Evolutionary conservation across 1,284 basidiomycete species (phyloP).

Genomic region (Neotropicomus parvogracilis): DNA sequence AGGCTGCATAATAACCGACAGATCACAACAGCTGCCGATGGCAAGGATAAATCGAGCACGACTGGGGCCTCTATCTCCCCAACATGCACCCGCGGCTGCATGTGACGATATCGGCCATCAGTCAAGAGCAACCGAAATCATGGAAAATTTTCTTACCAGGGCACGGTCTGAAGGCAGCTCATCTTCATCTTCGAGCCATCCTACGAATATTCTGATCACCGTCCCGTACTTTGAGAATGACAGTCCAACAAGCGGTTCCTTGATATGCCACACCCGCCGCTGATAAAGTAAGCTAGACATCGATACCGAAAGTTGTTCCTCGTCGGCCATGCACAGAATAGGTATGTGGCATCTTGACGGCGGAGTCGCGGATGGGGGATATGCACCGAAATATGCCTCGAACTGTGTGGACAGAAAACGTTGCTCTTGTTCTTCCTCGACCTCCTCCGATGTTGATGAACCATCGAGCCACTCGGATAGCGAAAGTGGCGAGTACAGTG

Average conservation of each 20-base stretch:
- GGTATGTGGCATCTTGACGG: constrained; percentile 3
- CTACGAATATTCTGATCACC: constrained; percentile 1
- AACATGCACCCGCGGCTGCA: constrained; percentile 8
- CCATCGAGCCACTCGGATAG: constrained; percentile 7
- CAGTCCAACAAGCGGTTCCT: constrained; percentile 4
- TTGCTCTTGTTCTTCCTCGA: neutral
- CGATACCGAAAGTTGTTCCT: constrained; percentile 1
- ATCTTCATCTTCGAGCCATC: constrained; percentile 3
- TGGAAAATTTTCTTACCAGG: neutral
- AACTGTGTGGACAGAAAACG: neutral
- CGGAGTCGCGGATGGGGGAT: neutral
- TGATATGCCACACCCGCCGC: constrained; percentile 8
- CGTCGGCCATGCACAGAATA: constrained; percentile 5
- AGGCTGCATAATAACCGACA: constrained; percentile 2
- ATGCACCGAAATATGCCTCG: constrained; percentile 4
- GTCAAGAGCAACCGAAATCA: neutral
- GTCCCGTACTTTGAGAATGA: constrained; percentile 12
- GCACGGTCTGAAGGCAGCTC: neutral
- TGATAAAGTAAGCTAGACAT: constrained; percentile 14
- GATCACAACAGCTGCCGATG: constrained; percentile 1
- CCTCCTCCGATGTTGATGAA: constrained; percentile 1
- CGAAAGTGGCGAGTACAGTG: neutral
- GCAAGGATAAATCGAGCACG: constrained; percentile 5
- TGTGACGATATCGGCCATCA: neutral
- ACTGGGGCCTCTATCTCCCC: constrained; percentile 4